Evolutionary conservation across 768 basidiomycete species (phyloP).

Genomic region (Kwoniella sp.): DNA sequence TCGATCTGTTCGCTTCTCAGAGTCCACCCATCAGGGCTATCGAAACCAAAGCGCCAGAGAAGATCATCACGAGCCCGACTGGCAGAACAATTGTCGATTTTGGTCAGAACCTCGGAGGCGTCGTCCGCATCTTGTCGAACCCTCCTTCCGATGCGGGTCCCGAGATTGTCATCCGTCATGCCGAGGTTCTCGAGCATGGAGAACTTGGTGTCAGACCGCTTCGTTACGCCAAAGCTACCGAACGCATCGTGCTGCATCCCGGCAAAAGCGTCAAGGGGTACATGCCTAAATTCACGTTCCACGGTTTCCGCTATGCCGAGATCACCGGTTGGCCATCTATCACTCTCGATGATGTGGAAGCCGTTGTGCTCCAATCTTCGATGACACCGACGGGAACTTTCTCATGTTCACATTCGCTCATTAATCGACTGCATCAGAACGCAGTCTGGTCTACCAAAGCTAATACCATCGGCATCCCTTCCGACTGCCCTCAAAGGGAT

Average conservation of each 20-base stretch:
- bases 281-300: constrained; percentile 49
- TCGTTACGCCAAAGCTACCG: constrained; percentile 32
- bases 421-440: constrained; percentile 43
- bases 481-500: constrained; percentile 54
- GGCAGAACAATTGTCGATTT: constrained; percentile 51
- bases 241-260: constrained; percentile 22
- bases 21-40: constrained; percentile 22
- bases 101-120: constrained; percentile 53
- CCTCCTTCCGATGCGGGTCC: neutral
- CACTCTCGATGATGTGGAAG: constrained; percentile 25
- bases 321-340: constrained; percentile 35
- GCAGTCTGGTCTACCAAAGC: constrained; percentile 39
- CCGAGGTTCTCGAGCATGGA: constrained; percentile 51
- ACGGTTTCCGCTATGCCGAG: constrained; percentile 49
- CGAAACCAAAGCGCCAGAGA: constrained; percentile 12
- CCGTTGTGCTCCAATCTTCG: constrained; percentile 33
- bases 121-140: constrained; percentile 28
- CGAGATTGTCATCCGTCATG: constrained; percentile 38
- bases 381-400: constrained; percentile 38
- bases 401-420: constrained; percentile 37
- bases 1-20: constrained; percentile 32
- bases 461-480: constrained; percentile 46
- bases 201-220: constrained; percentile 49
- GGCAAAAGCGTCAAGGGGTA: constrained; percentile 30
- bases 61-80: constrained; percentile 43